Conservation (phyloP, 163 green algal genomes). For the Prototheca wickerhamii region DNA sequence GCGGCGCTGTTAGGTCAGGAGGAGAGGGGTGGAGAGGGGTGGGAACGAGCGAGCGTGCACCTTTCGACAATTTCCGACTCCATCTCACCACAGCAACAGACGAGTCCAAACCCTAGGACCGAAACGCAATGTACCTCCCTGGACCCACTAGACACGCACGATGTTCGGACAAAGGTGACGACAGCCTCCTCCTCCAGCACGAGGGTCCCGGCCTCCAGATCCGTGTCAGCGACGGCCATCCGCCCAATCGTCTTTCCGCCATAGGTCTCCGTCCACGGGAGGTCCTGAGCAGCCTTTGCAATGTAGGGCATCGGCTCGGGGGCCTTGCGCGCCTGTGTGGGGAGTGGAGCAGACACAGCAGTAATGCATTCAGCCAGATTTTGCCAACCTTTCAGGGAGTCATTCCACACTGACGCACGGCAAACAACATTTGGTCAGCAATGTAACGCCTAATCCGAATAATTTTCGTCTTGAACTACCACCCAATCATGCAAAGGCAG, state of each 20-base stretch:
- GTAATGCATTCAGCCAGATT: too few species aligned
- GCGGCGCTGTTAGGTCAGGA: conserved; percentile 6
- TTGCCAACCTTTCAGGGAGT: too few species aligned
- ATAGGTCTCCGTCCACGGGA: conserved; percentile 10
- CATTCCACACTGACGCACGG: too few species aligned
- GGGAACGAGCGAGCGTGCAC: not conserved
- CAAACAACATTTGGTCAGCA: too few species aligned
- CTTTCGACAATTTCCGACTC: too few species aligned
- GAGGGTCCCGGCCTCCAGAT: conserved; percentile 13
- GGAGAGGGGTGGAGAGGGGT: not conserved
- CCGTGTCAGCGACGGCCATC: conserved; percentile 13
- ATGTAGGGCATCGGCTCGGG: conserved; percentile 10
- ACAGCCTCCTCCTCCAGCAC: conserved; percentile 16
- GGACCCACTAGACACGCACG: too few species aligned
- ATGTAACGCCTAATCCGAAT: too few species aligned
- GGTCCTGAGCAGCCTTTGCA: not conserved
- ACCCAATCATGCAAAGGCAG: too few species aligned
- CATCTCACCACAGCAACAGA: too few species aligned
- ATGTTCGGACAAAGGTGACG: conserved; percentile 4
- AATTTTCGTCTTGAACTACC: too few species aligned
- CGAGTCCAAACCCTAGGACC: too few species aligned
- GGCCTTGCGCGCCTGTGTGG: conserved; percentile 5
- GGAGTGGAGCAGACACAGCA: not conserved
- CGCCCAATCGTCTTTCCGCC: conserved; percentile 2
- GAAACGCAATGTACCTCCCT: too few species aligned